Base-by-base conservation (phyloP, 2,329 filamentous ascomycete species). In the Colletotrichum sp. region DNA sequence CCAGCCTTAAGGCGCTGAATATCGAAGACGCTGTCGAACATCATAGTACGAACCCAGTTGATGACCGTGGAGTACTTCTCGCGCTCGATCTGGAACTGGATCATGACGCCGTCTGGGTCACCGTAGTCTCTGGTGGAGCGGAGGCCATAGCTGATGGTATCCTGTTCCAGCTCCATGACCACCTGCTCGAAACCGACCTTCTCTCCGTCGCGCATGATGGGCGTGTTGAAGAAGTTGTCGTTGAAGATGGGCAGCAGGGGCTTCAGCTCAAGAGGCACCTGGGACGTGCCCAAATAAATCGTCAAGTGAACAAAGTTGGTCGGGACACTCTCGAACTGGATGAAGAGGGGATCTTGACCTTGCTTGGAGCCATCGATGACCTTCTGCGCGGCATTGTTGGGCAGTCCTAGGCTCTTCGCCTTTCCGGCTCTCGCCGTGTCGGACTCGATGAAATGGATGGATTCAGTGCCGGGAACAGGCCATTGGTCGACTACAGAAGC, bases 261-360 rank as follows among this genome's bases (percentile, higher is more conserved):
- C 82, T 96, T 96, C 75, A 96, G 90, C 78, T 96, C 91, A n/a
- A 94, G 90, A 0, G 96, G 95, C 2, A 98, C 88, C 36, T 92
- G 88, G 3, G 92, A 90, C 1, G 96, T 98, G 69, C 95, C 95
- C 66, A 99, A 88, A 72, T 97, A 92, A 26, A 99, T 85, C 64
- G 92, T 94, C 74, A 99, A 90, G 80, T 96, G 94, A 8, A 98
- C 95, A 83, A 99, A 99, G 82, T 95, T 98, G 75, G 95, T 98
- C 3, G 94, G 94, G 16, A 99, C 96, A 81, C 98, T 94, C 85
- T 99, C 97, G 79, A 98, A 99, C 85, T 99, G 96, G n/a, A 99
- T 90, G 85, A 98, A 99, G 4, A 99, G 87, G 0, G 95, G 94
- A n/a, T 93, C 83, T 44, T 93, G 85, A 8, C 87, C 88, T 21